phyloP scores from a whole-genome alignment of 176 grass and related monocot species.

The Lolium multiflorum region DNA sequence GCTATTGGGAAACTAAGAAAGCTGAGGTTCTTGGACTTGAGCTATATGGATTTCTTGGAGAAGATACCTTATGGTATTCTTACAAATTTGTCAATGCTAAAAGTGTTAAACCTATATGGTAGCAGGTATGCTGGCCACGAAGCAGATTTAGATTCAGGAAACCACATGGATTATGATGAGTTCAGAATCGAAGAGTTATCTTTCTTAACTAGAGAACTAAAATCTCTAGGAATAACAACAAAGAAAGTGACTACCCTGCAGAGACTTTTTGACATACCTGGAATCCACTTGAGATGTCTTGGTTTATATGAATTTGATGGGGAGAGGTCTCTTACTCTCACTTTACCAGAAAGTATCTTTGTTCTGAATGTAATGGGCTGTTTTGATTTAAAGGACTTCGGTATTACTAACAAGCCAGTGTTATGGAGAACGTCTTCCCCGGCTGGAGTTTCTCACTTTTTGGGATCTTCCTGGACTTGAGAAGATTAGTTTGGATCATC shows the following conservation, averaged over 20 bases:
- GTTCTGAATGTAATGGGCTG: conserved; percentile 36
- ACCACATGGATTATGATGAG: conserved; percentile 32
- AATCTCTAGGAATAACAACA: conserved; percentile 48
- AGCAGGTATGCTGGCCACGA: conserved; percentile 40
- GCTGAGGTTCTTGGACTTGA: conserved; percentile 50
- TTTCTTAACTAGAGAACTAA: conserved; percentile 42
- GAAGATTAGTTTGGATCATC: conserved; percentile 21
- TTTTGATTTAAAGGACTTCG: conserved; percentile 34
- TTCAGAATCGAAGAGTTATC: conserved; percentile 47
- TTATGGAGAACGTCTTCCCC: not conserved
- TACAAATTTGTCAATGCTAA: conserved; percentile 46
- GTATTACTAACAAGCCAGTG: not conserved
- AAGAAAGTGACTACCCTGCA: conserved; percentile 44
- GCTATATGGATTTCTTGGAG: conserved; percentile 46
- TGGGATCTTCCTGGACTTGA: conserved; percentile 43
- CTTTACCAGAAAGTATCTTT: conserved; percentile 34
- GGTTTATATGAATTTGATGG: conserved; percentile 46
- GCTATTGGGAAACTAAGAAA: conserved; percentile 29
- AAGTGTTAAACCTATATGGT: conserved; percentile 47
- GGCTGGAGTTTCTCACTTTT: conserved; percentile 50
- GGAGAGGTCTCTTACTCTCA: conserved; percentile 45
- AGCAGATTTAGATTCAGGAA: conserved; percentile 28
- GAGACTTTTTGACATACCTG: conserved; percentile 32
- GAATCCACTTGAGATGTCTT: conserved; percentile 28
- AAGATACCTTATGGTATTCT: conserved; percentile 53